Base-by-base conservation (phyloP, 148 eudicot genomes). In the Cornus suecica region DNA sequence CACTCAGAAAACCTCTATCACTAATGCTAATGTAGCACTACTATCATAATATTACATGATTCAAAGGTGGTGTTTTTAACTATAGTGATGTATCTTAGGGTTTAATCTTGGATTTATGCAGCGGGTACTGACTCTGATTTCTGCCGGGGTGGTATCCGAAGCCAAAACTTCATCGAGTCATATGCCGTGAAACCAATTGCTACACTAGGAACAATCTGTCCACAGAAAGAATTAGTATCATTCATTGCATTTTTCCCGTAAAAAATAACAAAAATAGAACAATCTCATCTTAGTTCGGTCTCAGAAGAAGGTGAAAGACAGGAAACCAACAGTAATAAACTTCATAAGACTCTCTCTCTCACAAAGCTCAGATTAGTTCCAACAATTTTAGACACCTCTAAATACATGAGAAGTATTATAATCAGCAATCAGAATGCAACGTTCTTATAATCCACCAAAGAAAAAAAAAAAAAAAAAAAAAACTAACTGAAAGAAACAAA, bases 181-280 rank as follows among this genome's bases (percentile, higher is more conserved):
- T 92, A 90, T n/a, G 90, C 88, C 0, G 94, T 92, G 78, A 92
- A 92, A 74, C 97, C 97, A 65, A 92, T 90, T 66, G 97, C 97
- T 24, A 87, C 94, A 0, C 94, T 90, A 29, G 97, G 97, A 65
- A 92, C 97, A 58, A 92, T 87, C 90, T 84, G 82, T 22, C 28
- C 67, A 65, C 34, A 72, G 56, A 45, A 74, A 25, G 66, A n/a
- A 25, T 37, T 1, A 2, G 23, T 10, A 5, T n/a, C 28, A 48
- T 71, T 48, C 13, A 52, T 54, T 48, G 65, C 77, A 34, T 26
- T 41, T 45, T 4, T 41, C 60, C 34, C 25, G 9, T 24, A 41
- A 27, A 69, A 31, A 18, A n/a, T n/a, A 68, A 5, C 23, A 60
- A 31, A 62, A 16, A 7, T 25, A 31, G 20, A 48, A 48, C 4